Percentiles rank a stretch among this genome's conserved stretches.
phyloP scores from a whole-genome alignment of 2,329 filamentous ascomycete genomes.

The Calonectria honghensis region DNA sequence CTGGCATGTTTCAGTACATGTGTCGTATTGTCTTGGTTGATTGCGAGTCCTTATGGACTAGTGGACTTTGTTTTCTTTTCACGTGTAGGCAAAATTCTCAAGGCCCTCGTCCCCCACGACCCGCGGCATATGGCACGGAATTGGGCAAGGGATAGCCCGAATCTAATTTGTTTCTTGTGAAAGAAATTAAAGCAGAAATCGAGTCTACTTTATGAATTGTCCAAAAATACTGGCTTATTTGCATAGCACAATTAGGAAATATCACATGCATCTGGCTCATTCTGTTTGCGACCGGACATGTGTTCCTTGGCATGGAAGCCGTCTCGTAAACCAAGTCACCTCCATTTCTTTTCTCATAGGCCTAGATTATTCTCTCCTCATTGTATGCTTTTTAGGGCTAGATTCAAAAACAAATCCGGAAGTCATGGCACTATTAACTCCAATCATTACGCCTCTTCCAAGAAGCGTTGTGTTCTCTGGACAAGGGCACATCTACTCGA shows the following conservation, averaged over 20 bases:
- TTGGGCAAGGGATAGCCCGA: not conserved
- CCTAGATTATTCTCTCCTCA: not conserved
- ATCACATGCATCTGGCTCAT: no score
- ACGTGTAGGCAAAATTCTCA: not conserved
- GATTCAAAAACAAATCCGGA: not conserved
- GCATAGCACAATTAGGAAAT: no score
- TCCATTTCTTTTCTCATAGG: not conserved
- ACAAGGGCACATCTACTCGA: not conserved
- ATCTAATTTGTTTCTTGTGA: not conserved
- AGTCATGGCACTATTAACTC: not conserved
- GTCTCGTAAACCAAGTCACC: not conserved
- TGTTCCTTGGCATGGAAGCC: not conserved
- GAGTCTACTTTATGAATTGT: not conserved
- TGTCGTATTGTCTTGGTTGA: constrained; percentile 6
- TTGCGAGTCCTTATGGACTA: not conserved
- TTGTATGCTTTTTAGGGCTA: not conserved
- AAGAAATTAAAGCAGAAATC: not conserved
- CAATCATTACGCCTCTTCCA: no score
- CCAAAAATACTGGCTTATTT: not conserved
- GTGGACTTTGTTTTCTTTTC: not conserved
- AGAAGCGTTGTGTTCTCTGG: not conserved
- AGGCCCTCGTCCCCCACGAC: not conserved
- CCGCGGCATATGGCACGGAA: not conserved
- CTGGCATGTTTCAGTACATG: not conserved
- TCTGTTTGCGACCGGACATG: not conserved